Evolutionary conservation across 2,329 filamentous ascomycete genomes (phyloP), one percentile per base, ranked within the genome.

Genomic region (Trichophyton rubrum): DNA sequence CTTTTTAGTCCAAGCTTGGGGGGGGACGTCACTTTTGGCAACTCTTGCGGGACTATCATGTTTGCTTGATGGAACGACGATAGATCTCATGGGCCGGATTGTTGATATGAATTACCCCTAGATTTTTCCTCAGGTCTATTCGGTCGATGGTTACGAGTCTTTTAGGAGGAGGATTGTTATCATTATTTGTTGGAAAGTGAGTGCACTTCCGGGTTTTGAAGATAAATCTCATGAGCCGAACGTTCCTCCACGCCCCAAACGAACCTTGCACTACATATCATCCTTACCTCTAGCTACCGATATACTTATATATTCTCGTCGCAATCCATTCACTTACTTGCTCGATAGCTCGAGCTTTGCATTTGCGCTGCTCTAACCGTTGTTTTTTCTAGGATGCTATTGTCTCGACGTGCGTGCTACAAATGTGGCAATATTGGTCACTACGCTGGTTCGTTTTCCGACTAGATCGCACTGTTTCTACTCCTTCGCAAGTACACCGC

Each of bases 401-500:
- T 90, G 69, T 89, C 87, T 73, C 87, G 88, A 76, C 86, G 88
- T 77, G 87, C 87, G 69, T 91, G 88, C 82, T 89, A 89, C 81
- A 89, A 79, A 68, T 79, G 77, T 75, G 88, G 88, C 79, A 90
- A 90, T 71, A 86, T 90, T 74, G 87, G 87, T 75, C 87, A 90
- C 69, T 79, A 78, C 70, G 77, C 78, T 64, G 76, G 76, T 78
- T 70, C 72, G 75, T 73, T 40, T 17, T 20, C 11, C 27, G 49
- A 20, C 24, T 24, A 24, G 22, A 47, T 22, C 24, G 22, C 13
- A 33, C 7, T 38, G 9, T 38, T 6, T 38, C 9, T 38, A 38
- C 11, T 38, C 33, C 5, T 33, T 33, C 27, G 4, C 49, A 13
- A 53, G 27, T 17, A 53, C 6, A 7, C 49, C n/a, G 22, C 13